phyloP scores from a whole-genome alignment of 345 rosid species.

The Crucihimalaya himalaica region DNA sequence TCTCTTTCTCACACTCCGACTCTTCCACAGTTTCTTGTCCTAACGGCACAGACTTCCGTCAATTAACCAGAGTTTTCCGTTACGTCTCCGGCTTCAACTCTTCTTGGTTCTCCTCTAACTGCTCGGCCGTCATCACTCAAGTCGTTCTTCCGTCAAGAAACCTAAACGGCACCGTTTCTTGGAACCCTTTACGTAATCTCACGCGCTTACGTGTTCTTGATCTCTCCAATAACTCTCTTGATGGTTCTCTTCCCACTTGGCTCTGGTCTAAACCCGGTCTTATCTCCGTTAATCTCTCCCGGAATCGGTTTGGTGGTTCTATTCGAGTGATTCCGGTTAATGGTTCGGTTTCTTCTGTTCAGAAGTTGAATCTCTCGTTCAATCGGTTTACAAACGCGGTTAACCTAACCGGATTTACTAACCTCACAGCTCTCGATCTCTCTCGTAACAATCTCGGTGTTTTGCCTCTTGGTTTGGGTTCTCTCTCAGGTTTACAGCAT shows the following conservation, averaged over 20 bases:
- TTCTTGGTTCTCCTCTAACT: conserved; percentile 60
- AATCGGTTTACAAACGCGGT: conserved; percentile 73
- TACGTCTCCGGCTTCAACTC: conserved; percentile 67
- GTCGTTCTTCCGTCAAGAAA: conserved; percentile 60
- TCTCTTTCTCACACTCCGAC: conserved; percentile 42
- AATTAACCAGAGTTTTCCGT: conserved; percentile 58
- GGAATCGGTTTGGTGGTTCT: conserved; percentile 59
- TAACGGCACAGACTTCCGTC: conserved; percentile 44
- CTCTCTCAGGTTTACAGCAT: conserved; percentile 48
- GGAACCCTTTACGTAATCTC: conserved; percentile 59
- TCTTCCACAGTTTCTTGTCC: conserved; percentile 49
- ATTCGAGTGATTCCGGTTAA: conserved; percentile 41
- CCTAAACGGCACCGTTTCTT: conserved; percentile 67
- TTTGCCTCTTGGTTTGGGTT: conserved; percentile 57
- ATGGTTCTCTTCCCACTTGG: conserved; percentile 72
- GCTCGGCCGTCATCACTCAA: conserved; percentile 52
- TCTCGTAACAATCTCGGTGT: conserved; percentile 56
- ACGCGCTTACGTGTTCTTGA: conserved; percentile 56
- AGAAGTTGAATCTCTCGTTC: conserved; percentile 61
- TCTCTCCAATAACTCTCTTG: conserved; percentile 71
- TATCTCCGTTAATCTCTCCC: conserved; percentile 49
- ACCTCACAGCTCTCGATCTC: conserved; percentile 58
- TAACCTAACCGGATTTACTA: conserved; percentile 56
- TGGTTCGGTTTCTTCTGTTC: conserved; percentile 46
- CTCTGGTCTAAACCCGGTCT: conserved; percentile 60